Base-by-base conservation (phyloP, 495 filamentous ascomycete species). In the Hyphodiscus hymeniophilus region DNA sequence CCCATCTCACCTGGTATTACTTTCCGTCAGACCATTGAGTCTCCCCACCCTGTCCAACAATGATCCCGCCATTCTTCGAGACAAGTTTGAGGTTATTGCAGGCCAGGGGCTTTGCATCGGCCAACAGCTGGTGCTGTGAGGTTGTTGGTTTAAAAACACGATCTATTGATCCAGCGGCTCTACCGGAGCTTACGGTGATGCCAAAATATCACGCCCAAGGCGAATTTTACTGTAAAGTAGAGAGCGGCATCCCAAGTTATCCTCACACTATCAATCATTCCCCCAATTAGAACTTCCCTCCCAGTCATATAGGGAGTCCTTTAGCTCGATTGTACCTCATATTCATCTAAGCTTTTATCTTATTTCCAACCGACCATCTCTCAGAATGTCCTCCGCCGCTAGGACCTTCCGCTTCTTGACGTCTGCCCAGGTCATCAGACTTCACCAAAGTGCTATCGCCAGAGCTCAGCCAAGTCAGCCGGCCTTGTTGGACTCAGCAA, bases 401-500 rank as follows among this genome's bases (percentile, higher is more conserved):
- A 38, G 7, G 21, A 30, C 46, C 39, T 31, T 48, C 38, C 38
- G 24, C 39, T 60, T 52, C 47, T 50, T 63, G 32, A 54, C 56
- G 15, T 16, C 49, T 21, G n/a, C 49, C 24, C 50, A 60, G 38
- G 30, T 57, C 31, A 34, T 54, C 13, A 35, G 56, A 41, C 48
- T 63, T 48, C 50, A 60, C 32, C 13, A 2, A 16, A 36, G 28
- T 18, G 40, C 12, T 21, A 40, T 57, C 38, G 33, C 22, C 22
- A 51, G 35, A 32, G 44, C 48, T 39, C 17, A 40, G 13, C 60
- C 55, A 21, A 51, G 45, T 17, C 51, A 62, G 33, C 54, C 48
- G 26, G 20, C 34, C 30, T 30, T 61, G 26, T 38, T 64, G 23
- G 62, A 62, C 18, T 64, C 59, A 48, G 62, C 61, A 38, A 45